phyloP scores from a whole-genome alignment of 495 filamentous ascomycete species.

The Thermothielavioides terrestris region DNA sequence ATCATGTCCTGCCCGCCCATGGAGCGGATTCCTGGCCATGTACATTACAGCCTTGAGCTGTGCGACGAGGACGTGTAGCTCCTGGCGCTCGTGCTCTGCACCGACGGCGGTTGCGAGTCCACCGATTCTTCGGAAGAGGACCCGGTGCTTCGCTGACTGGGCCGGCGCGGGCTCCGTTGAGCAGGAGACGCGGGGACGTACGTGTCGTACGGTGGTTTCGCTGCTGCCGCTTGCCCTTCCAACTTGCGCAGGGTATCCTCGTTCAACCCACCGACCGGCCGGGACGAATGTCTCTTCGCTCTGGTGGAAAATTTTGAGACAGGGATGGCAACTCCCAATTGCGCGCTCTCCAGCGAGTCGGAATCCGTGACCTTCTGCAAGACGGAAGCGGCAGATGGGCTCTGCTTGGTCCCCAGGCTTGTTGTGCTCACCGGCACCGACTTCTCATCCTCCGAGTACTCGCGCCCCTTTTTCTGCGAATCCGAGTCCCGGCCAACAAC shows the following conservation, averaged over 20 bases:
- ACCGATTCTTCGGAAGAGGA: constrained; percentile 31
- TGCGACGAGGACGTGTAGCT: constrained; percentile 18
- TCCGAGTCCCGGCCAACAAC: constrained; percentile 13
- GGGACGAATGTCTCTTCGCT: neutral
- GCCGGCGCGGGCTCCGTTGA: constrained; percentile 7
- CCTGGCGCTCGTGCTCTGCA: constrained; percentile 14
- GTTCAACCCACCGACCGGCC: constrained; percentile 15
- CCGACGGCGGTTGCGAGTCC: constrained; percentile 22
- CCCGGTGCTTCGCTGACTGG: constrained; percentile 19
- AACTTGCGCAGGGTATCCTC: constrained; percentile 30
- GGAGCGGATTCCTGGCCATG: constrained; percentile 7
- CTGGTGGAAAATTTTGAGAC: constrained; percentile 10
- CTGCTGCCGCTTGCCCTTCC: constrained; percentile 21
- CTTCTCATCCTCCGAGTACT: constrained; percentile 12
- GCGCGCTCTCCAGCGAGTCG: constrained; percentile 13
- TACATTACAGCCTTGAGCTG: constrained; percentile 20
- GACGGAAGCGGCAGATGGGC: constrained; percentile 18
- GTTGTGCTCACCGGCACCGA: constrained; percentile 6
- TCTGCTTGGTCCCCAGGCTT: constrained; percentile 21
- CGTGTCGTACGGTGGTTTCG: constrained; percentile 13
- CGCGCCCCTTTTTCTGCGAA: constrained; percentile 7
- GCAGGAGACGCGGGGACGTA: constrained; percentile 11
- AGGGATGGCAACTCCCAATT: constrained; percentile 6
- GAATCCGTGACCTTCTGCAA: constrained; percentile 17
- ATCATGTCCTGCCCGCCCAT: constrained; percentile 9